Evolutionary conservation across 768 basidiomycete species (phyloP), one percentile per base, ranked within the genome.

Genomic region (Podaxis rugospora): DNA sequence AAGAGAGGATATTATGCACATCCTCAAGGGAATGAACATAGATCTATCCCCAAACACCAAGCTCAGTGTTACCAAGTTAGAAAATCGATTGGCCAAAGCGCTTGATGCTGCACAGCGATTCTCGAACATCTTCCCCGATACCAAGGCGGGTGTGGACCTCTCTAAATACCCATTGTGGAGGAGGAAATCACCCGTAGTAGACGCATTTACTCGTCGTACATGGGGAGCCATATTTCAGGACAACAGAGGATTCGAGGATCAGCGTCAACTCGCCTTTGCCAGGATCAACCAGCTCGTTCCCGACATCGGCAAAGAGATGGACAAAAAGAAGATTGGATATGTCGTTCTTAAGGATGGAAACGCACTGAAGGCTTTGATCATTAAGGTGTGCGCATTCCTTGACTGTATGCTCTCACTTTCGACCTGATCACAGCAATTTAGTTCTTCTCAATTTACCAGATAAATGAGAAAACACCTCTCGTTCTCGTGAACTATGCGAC

Each of bases 1-100:
- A 6, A 63, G 70, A 9, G 70, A 70, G 2, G 72, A 74, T 28
- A 64, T 73, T 39, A 51, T 71, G 14, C 28, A 63, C 32, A 42
- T 72, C 5, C 66, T 75, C 16, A 65, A 63, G 0, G 73, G 69
- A 5, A 69, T 75, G 67, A 71, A 70, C 3, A 62, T 73, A n/a
- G 63, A 66, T 21, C 57, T 76, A 0, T 69, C 70, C 2, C 61
- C 62, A 37, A 67, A 67, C 27, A 71, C 70, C 1, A 76, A 72
- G 63, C 61, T 76, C n/a, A 64, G 69, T 4, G 56, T 59, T 6
- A 66, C 69, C 14, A 69, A 66, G 35, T 67, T 76, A 16, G 62
- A 64, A 42, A 68, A 67, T 42, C 62, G 66, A 2, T 62, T 71
- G 10, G 32, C 9, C 25, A 44, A 64, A 32, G 68, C 71, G 0